These are phyloP conservation scores for Thielaviopsis cerberus DNA, from an alignment of 2,329 filamentous ascomycete genomes.

Conservation along the genomic window DNA sequence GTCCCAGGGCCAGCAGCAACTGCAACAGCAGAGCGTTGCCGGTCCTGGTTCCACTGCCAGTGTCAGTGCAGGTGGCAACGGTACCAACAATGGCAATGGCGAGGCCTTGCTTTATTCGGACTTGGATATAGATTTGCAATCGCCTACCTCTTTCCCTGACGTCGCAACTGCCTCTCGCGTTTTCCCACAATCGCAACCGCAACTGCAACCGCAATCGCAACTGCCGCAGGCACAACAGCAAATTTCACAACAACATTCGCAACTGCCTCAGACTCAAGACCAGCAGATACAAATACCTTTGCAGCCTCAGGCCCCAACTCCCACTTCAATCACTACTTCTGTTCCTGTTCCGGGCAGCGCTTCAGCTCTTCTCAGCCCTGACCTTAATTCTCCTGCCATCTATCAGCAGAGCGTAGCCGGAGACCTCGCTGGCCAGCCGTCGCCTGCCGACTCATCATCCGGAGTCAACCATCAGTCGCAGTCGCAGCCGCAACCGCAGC, in stretches of 20 bases:
- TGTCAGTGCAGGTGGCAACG: constrained; percentile 4
- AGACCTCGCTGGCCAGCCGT: neutral
- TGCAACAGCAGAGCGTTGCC: neutral
- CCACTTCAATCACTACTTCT: neutral
- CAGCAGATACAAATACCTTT: constrained; percentile 1
- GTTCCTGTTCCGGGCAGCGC: neutral
- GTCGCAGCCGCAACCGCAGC: neutral
- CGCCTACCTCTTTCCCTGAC: neutral
- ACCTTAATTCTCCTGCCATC: neutral
- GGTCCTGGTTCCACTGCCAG: neutral
- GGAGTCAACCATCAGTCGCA: neutral
- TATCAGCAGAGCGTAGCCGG: neutral
- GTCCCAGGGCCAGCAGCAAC: neutral
- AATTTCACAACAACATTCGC: constrained; percentile 12
- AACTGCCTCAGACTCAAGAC: constrained; percentile 7
- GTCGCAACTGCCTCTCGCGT: neutral
- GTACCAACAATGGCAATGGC: neutral
- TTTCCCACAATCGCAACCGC: constrained; percentile 12
- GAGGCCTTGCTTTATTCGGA: constrained; percentile 1
- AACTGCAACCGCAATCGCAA: constrained; percentile 22
- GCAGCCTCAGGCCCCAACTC: neutral
- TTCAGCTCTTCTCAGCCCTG: neutral
- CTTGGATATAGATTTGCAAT: constrained; percentile 4
- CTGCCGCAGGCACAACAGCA: constrained; percentile 15
- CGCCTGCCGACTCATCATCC: neutral